Conservation (phyloP, 2,329 filamentous ascomycete species). For the Colletotrichum scovillei region DNA sequence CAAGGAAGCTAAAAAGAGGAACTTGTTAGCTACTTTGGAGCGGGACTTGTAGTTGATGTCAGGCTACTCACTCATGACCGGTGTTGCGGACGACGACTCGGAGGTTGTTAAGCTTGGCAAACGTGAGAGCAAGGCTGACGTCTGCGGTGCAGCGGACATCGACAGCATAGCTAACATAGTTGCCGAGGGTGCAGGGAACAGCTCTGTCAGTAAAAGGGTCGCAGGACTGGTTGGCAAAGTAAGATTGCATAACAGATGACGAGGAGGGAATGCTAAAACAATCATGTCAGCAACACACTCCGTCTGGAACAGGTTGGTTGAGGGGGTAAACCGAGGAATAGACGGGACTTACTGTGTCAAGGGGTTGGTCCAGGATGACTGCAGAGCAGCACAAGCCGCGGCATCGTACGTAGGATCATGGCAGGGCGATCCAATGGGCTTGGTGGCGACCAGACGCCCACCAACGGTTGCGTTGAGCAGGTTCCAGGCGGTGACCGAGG, state of each 20-base stretch:
- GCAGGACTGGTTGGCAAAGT: conserved; percentile 51
- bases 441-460: conserved; percentile 62
- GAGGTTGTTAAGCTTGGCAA: conserved; percentile 48
- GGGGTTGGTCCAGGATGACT: conserved; percentile 48
- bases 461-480: conserved; percentile 62
- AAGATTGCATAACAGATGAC: conserved; percentile 55
- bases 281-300: conserved; percentile 18
- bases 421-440: conserved; percentile 64
- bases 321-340: background rate
- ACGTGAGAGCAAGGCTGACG: conserved; percentile 46
- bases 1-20: conserved; percentile 40
- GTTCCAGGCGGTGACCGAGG: conserved; percentile 57
- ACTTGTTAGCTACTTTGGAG: background rate
- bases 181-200: conserved; percentile 56
- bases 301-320: background rate
- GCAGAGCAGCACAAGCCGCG: conserved; percentile 52
- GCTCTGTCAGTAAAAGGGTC: conserved; percentile 51
- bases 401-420: conserved; percentile 60
- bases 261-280: conserved; percentile 46
- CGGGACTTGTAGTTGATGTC: background rate
- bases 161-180: conserved; percentile 55
- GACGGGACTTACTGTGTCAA: conserved; percentile 47
- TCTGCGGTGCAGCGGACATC: conserved; percentile 45
- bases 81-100: conserved; percentile 50
- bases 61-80: conserved; percentile 42